Evolutionary conservation across 176 grass and related monocot species (phyloP).

Genomic region (Canna indica): DNA sequence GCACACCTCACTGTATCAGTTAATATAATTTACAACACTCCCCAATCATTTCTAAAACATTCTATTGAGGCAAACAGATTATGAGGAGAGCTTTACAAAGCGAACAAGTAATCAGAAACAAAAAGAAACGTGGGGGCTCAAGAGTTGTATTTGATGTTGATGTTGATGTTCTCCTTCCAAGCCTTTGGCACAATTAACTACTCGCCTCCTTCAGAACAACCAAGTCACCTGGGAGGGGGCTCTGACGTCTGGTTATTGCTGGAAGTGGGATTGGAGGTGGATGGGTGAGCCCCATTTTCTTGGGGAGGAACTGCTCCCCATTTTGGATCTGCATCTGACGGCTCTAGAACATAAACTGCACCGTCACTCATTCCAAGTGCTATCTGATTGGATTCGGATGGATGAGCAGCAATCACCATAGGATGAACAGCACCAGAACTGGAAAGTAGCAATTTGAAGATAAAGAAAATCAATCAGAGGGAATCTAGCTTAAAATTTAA

Average conservation of each 20-base stretch:
- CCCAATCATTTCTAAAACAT: not conserved
- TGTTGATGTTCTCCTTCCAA: not conserved
- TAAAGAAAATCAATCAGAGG: not conserved
- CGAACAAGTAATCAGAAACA: not conserved
- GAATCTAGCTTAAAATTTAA: not conserved
- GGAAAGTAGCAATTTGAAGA: not conserved
- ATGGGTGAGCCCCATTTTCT: conserved; percentile 59
- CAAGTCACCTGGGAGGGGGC: conserved; percentile 41
- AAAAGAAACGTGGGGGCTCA: not conserved
- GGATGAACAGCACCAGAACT: conserved; percentile 56
- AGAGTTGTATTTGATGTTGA: not conserved
- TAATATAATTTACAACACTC: not conserved
- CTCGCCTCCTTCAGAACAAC: not conserved
- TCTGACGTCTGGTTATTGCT: conserved; percentile 62
- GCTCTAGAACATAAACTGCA: conserved; percentile 82
- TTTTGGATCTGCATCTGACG: conserved; percentile 60
- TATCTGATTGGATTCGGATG: conserved; percentile 86
- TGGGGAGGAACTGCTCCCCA: conserved; percentile 62
- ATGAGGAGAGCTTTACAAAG: not conserved
- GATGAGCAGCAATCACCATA: conserved; percentile 82
- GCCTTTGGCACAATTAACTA: not conserved
- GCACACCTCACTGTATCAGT: not conserved
- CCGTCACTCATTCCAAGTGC: conserved; percentile 92
- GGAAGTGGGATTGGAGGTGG: conserved; percentile 33
- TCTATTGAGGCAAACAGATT: not conserved